phyloP scores from a whole-genome alignment of 2,329 filamentous ascomycete genomes.

The Sarocladium strictum region DNA sequence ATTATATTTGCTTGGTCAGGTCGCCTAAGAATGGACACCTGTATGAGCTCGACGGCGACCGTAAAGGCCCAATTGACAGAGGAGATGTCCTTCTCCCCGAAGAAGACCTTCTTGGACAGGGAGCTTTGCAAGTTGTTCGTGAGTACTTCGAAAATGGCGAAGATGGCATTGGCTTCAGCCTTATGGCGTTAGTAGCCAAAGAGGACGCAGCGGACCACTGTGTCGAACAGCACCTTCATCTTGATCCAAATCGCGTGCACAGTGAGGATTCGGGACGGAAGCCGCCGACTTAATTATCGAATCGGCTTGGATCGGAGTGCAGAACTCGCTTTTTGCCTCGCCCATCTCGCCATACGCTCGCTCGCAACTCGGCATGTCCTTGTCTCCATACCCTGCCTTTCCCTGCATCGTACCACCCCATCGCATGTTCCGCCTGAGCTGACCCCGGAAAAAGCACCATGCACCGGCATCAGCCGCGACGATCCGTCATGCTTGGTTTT shows the following conservation, averaged over 20 bases:
- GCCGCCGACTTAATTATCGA: neutral
- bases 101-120: too few species aligned
- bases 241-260: too few species aligned
- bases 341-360: neutral
- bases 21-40: neutral
- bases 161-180: too few species aligned
- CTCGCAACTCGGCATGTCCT: neutral
- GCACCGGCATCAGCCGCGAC: neutral
- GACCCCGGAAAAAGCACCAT: neutral
- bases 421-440: constrained; percentile 4
- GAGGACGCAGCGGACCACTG: too few species aligned
- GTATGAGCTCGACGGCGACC: neutral
- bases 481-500: neutral
- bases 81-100: neutral
- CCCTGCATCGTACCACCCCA: neutral
- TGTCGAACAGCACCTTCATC: too few species aligned
- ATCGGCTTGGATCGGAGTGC: neutral
- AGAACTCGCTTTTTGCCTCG: neutral
- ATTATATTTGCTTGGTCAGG: neutral
- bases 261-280: neutral
- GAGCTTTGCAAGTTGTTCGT: too few species aligned
- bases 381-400: neutral
- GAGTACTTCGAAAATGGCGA: too few species aligned
- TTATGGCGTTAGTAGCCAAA: too few species aligned
- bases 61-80: neutral